These are phyloP conservation scores for Bryopsis sp. DNA, from an alignment of 139 green algal genomes.

Conservation along the genomic window DNA sequence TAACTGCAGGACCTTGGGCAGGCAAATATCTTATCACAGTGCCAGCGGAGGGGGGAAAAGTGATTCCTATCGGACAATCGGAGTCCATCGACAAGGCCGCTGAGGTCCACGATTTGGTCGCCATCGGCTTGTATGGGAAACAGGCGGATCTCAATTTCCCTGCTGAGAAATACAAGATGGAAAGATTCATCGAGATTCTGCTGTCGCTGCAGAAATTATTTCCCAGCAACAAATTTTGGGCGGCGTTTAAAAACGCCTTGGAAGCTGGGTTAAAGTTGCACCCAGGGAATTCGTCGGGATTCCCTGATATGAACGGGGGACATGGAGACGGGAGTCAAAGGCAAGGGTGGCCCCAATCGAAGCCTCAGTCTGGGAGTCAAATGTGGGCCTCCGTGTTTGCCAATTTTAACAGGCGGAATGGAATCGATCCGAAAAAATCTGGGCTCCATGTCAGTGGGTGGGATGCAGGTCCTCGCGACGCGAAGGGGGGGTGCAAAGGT, in stretches of 20 bases:
- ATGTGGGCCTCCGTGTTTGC: no score
- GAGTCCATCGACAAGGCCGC: neutral
- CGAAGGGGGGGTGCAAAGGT: no score
- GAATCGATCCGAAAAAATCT: no score
- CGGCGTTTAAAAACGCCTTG: neutral
- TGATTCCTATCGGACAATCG: neutral
- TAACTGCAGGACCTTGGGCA: neutral
- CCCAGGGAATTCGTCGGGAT: no score
- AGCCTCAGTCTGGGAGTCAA: no score
- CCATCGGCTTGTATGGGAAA: neutral
- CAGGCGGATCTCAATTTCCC: neutral
- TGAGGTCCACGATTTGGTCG: constrained; percentile 4
- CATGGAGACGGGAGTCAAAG: no score
- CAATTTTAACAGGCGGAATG: no score
- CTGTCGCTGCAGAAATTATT: constrained; percentile 4
- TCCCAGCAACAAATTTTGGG: neutral
- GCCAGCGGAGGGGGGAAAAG: neutral
- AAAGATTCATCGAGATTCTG: constrained; percentile 9
- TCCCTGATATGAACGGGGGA: no score
- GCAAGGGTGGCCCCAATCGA: no score
- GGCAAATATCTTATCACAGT: neutral
- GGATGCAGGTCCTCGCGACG: no score
- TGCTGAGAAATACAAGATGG: neutral
- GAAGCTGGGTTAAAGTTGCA: constrained; percentile 2
- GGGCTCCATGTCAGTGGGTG: no score